These are phyloP conservation scores for Eucommia ulmoides DNA, from an alignment of 257 asterid species.

Conservation along the genomic window DNA sequence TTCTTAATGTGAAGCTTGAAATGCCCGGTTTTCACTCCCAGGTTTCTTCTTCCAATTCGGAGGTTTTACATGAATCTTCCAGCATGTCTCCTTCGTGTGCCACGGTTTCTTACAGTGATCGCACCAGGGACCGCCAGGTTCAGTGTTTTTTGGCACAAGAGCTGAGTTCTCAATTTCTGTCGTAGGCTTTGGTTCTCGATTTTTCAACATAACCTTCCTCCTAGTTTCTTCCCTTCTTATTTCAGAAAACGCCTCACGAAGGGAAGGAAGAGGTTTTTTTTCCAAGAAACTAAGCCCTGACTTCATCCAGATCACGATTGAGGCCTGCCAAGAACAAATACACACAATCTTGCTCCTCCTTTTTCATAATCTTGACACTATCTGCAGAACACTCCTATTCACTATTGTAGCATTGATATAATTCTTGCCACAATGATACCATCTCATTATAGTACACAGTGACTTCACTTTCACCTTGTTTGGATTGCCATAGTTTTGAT, in stretches of 20 bases:
- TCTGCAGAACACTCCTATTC: not conserved
- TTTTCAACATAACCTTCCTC: not conserved
- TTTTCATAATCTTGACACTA: not conserved
- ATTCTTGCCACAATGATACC: not conserved
- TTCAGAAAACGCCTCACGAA: not conserved
- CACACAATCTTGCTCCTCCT: not conserved
- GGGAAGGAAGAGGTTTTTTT: not conserved
- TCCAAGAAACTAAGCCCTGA: not conserved
- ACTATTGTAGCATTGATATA: not conserved
- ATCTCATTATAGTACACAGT: not conserved
- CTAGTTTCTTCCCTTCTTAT: not conserved
- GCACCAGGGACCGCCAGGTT: not conserved
- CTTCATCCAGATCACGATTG: constrained; percentile 1
- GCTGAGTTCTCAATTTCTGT: not conserved
- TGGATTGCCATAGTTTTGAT: not conserved
- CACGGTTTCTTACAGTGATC: not conserved
- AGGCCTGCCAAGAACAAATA: not conserved
- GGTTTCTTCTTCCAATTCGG: not conserved
- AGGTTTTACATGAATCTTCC: not conserved
- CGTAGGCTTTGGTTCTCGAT: not conserved
- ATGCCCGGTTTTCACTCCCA: not conserved
- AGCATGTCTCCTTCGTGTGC: not conserved
- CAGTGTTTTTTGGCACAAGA: not conserved
- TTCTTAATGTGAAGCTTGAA: not conserved
- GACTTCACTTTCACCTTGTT: not conserved